Evolutionary conservation across 2,329 filamentous ascomycete genomes (phyloP).

Genomic region (Aspergillus terreus): DNA sequence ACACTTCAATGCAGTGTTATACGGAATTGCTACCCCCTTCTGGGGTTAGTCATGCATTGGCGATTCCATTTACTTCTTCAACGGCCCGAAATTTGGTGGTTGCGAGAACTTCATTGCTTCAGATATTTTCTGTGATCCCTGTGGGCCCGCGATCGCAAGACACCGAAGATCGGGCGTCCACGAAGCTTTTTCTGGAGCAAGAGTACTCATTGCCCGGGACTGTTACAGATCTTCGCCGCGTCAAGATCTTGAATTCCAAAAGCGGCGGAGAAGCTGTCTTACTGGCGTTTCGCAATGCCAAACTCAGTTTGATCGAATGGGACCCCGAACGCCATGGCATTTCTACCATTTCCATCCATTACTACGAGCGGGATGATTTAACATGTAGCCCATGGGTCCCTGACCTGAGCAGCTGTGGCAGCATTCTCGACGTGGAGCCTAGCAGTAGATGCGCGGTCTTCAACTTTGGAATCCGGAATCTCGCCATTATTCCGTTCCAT

Average conservation of each 20-base stretch:
- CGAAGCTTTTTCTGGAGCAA: constrained; percentile 77
- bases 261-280: constrained; percentile 81
- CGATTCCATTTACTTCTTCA: constrained; percentile 70
- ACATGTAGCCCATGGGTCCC: constrained; percentile 78
- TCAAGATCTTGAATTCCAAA: constrained; percentile 68
- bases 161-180: constrained; percentile 56
- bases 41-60: constrained; percentile 84
- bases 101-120: constrained; percentile 86
- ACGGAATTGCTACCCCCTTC: constrained; percentile 92
- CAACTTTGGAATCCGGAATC: constrained; percentile 82
- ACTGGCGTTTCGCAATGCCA: constrained; percentile 82
- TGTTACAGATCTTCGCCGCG: constrained; percentile 73
- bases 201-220: constrained; percentile 83
- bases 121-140: constrained; percentile 75
- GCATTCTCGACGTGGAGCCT: constrained; percentile 82
- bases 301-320: constrained; percentile 92
- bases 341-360: constrained; percentile 90
- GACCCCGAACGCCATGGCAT: constrained; percentile 75
- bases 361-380: constrained; percentile 92
- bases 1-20: constrained; percentile 81
- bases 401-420: constrained; percentile 70
- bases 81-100: constrained; percentile 81
- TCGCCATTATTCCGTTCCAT: constrained; percentile 91
- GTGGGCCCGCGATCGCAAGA: constrained; percentile 48
- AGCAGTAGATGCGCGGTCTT: constrained; percentile 89